Evolutionary conservation across 495 filamentous ascomycete species (phyloP).

Genomic region (Daldinia decipiens): DNA sequence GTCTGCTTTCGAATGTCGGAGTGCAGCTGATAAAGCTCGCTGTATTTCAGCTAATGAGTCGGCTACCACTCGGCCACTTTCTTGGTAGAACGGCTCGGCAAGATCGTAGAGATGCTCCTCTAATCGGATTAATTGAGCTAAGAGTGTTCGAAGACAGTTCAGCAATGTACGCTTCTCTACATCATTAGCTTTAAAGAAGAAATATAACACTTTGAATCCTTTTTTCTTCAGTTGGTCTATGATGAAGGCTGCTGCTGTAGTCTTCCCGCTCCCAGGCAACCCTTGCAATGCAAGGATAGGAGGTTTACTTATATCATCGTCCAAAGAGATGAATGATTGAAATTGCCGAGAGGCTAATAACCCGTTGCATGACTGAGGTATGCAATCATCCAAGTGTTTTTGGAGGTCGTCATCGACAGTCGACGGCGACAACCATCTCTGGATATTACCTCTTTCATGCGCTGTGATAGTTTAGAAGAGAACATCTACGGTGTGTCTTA

Average conservation of each 20-base stretch:
- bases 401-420: constrained; percentile 45
- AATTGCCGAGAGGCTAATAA: constrained; percentile 30
- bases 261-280: constrained; percentile 45
- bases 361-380: constrained; percentile 42
- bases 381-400: constrained; percentile 34
- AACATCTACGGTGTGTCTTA: neutral
- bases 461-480: constrained; percentile 26
- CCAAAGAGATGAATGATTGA: constrained; percentile 24
- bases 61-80: constrained; percentile 42
- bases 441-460: constrained; percentile 36
- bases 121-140: constrained; percentile 37
- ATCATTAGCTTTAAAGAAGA: constrained; percentile 47
- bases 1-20: constrained; percentile 7
- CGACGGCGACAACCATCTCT: constrained; percentile 46
- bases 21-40: constrained; percentile 27
- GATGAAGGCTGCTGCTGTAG: constrained; percentile 41
- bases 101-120: constrained; percentile 40
- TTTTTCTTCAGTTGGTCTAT: constrained; percentile 26
- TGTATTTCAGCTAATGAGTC: constrained; percentile 39
- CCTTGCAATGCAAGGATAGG: constrained; percentile 36
- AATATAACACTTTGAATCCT: constrained; percentile 35
- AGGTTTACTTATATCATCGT: neutral
- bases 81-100: constrained; percentile 37
- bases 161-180: constrained; percentile 38
- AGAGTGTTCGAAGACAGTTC: constrained; percentile 38